phyloP scores from a whole-genome alignment of 2,329 filamentous ascomycete genomes.

The Aspergillus aculeatinus region DNA sequence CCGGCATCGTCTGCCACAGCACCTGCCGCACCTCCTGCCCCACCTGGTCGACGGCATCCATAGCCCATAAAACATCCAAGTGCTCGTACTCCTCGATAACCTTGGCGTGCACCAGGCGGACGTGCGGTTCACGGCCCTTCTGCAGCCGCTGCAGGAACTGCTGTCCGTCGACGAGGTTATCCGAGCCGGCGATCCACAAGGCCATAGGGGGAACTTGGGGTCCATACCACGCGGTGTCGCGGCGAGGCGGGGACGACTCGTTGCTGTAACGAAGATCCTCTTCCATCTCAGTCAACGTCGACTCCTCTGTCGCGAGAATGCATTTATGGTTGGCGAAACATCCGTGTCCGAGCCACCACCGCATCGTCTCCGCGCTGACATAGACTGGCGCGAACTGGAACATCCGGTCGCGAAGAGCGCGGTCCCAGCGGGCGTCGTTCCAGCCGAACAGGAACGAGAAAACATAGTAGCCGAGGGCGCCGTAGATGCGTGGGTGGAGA shows the following conservation, averaged over 20 bases:
- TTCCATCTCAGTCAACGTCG: conserved; percentile 60
- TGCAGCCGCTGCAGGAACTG: conserved; percentile 73
- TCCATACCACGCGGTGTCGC: conserved; percentile 75
- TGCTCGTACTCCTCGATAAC: conserved; percentile 88
- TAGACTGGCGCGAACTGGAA: conserved; percentile 93
- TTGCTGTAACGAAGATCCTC: conserved; percentile 33
- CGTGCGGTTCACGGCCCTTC: conserved; percentile 75
- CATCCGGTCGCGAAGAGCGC: conserved; percentile 72
- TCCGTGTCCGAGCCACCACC: conserved; percentile 90
- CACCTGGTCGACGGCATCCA: conserved; percentile 81
- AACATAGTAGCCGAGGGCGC: conserved; percentile 79
- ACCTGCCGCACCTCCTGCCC: conserved; percentile 78
- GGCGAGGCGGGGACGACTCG: conserved; percentile 9
- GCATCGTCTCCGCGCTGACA: conserved; percentile 84
- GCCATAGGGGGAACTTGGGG: conserved; percentile 77
- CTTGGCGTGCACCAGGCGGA: conserved; percentile 76
- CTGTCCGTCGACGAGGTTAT: conserved; percentile 79
- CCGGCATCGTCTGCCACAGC: conserved; percentile 72
- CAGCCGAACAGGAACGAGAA: conserved; percentile 89
- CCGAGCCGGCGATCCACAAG: conserved; percentile 80
- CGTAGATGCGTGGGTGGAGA: conserved; percentile 68
- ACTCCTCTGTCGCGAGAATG: conserved; percentile 76
- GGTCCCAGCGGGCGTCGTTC: conserved; percentile 82
- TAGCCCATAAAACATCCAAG: conserved; percentile 91
- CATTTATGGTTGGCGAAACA: conserved; percentile 85